Conservation (phyloP, 306 rosid species). For the Carpinus fangiana region DNA sequence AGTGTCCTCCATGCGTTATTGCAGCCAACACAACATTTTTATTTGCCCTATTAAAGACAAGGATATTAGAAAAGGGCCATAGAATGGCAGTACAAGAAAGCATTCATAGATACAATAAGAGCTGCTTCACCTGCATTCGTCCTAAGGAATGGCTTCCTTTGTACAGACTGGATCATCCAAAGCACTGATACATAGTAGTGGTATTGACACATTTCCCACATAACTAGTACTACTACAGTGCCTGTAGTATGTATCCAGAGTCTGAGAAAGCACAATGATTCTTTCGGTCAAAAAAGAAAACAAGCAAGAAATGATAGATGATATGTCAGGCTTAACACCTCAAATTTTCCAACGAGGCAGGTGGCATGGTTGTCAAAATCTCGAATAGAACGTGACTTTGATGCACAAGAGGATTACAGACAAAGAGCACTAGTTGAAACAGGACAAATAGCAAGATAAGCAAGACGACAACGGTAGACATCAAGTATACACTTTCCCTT, state of each 20-base stretch:
- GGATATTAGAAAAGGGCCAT: constrained; percentile 9
- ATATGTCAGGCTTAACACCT: constrained; percentile 48
- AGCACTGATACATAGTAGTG: constrained; percentile 90
- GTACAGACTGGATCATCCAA: constrained; percentile 97
- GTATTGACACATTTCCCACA: constrained; percentile 80
- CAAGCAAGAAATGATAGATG: constrained; percentile 22
- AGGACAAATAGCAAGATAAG: constrained; percentile 6
- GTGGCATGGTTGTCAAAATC: constrained; percentile 93
- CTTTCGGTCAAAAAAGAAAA: constrained; percentile 3
- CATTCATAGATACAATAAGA: constrained; percentile 15
- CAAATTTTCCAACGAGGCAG: constrained; percentile 80
- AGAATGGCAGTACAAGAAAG: constrained; percentile 23
- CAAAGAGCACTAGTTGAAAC: constrained; percentile 17
- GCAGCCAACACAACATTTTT: constrained; percentile 75
- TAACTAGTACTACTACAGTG: constrained; percentile 70
- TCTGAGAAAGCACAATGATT: constrained; percentile 52
- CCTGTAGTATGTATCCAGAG: constrained; percentile 92
- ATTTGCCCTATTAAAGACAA: constrained; percentile 48
- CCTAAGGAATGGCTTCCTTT: constrained; percentile 99
- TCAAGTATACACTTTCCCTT: not conserved
- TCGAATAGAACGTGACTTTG: constrained; percentile 79
- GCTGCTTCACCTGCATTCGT: constrained; percentile 87
- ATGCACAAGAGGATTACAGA: constrained; percentile 29
- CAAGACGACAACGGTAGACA: not conserved
- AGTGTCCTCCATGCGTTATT: constrained; percentile 74